Evolutionary conservation across 495 filamentous ascomycete species (phyloP).

Genomic region (Podospora australis): DNA sequence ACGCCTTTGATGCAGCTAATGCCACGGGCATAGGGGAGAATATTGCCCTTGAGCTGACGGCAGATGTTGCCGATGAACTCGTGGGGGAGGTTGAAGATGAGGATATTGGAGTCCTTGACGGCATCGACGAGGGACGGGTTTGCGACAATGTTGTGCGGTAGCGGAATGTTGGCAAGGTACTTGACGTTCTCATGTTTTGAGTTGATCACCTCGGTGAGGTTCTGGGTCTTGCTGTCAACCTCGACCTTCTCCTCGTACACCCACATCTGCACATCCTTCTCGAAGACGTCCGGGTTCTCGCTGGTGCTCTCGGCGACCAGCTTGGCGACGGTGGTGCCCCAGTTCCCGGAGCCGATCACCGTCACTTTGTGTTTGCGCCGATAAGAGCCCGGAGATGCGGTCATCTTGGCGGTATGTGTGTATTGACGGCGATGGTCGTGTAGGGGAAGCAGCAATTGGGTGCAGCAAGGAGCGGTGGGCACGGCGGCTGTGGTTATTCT

Average conservation of each 20-base stretch:
- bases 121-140: slow-evolving; percentile 81
- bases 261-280: slow-evolving; percentile 93
- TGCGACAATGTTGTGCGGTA: slow-evolving; percentile 84
- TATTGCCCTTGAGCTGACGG: slow-evolving; percentile 76
- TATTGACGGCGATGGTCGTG: slow-evolving; percentile 6
- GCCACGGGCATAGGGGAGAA: slow-evolving; percentile 84
- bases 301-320: slow-evolving; percentile 89
- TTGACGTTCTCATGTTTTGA: slow-evolving; percentile 91
- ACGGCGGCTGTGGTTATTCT: too few relatives aligned
- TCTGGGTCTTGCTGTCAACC: slow-evolving; percentile 56
- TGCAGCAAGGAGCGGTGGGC: too few relatives aligned
- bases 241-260: slow-evolving; percentile 83
- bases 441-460: too few relatives aligned
- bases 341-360: slow-evolving; percentile 93
- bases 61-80: slow-evolving; percentile 92
- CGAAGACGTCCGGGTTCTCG: slow-evolving; percentile 70
- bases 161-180: slow-evolving; percentile 77
- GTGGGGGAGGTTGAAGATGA: slow-evolving; percentile 96
- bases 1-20: slow-evolving; percentile 99
- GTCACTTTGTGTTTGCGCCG: slow-evolving; percentile 84
- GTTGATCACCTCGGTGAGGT: slow-evolving; percentile 90
- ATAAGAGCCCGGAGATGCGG: slow-evolving; percentile 25
- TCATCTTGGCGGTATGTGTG: slow-evolving; percentile 27
- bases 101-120: slow-evolving; percentile 73
- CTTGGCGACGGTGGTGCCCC: slow-evolving; percentile 96